Conservation (phyloP, 1,139 yeast genomes). For the Kodamaea derodonti region DNA sequence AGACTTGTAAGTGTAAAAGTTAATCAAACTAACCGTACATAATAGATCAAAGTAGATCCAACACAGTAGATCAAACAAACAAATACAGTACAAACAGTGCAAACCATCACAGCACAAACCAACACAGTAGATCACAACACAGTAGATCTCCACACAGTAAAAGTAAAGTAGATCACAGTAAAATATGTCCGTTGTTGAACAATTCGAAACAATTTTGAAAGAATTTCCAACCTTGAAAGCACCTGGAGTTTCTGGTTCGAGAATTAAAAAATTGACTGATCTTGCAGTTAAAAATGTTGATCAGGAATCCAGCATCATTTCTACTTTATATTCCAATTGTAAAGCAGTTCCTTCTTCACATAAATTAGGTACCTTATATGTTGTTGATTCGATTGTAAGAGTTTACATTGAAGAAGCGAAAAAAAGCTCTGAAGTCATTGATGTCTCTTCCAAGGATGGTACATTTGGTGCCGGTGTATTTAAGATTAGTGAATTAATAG, state of each 20-base stretch:
- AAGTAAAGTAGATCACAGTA: too few species aligned
- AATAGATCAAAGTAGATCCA: too few species aligned
- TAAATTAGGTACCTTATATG: conserved; percentile 86
- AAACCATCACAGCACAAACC: too few species aligned
- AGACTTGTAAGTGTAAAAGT: too few species aligned
- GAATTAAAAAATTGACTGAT: conserved; percentile 82
- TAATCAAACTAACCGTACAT: too few species aligned
- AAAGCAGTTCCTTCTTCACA: conserved; percentile 74
- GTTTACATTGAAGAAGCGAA: conserved; percentile 76
- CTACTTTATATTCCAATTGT: conserved; percentile 63
- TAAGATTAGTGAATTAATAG: conserved; percentile 56
- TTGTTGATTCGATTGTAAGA: conserved; percentile 88
- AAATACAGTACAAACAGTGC: too few species aligned
- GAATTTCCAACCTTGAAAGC: conserved; percentile 77
- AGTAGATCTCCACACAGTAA: too few species aligned
- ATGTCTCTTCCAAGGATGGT: conserved; percentile 58
- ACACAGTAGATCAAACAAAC: too few species aligned
- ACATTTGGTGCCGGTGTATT: conserved; percentile 72
- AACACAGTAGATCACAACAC: too few species aligned
- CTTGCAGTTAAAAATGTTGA: conserved; percentile 68
- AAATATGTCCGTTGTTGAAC: conserved; percentile 48
- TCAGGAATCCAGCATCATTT: conserved; percentile 56
- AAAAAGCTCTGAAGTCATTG: conserved; percentile 43
- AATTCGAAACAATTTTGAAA: conserved; percentile 66
- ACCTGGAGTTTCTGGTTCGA: conserved; percentile 94